Evolutionary conservation across 2,329 filamentous ascomycete genomes (phyloP), one percentile per base, ranked within the genome.

Genomic region (Phialocephala subalpina): DNA sequence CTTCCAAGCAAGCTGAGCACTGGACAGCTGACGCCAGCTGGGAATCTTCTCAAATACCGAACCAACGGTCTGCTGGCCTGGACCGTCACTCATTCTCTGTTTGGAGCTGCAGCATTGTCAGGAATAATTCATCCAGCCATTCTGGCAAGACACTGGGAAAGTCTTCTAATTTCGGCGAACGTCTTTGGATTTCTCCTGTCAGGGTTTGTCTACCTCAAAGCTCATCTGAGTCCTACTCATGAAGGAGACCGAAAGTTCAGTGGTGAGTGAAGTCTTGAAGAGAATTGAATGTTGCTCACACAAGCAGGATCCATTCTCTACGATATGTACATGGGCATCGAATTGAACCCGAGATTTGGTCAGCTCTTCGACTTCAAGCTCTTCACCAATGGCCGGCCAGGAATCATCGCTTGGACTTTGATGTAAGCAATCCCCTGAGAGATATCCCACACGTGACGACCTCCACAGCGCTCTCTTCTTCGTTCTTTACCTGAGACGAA

Each of bases 321-420:
- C 49, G 82, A 83, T 65, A 76, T 82, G 58, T 83, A 79, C 61
- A 82, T 82, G 78, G 82, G 82, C 0, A 78, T 82, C 33, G 82
- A 83, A 68, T 63, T 83, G 3, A 83, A 83, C 57, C 81, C 82
- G 0, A 72, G 81, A 52, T 70, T 83, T 29, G 80, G 81, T 0
- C 70, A 75, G 1, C 73, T 69, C 14, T 83, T 81, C 69, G 82
- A 84, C 66, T 77, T 83, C 29, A 84, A 84, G 63, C 73, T 83
- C 0, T 84, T 83, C 67, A 80, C 78, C 58, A 83, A 83, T 60
- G 81, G 82, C 3, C 75, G 82, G 25, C 79, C 80, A n/a, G 82
- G 82, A 9, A 83, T 84, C 61, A 76, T 83, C 66, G 76, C 78
- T 9, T 83, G 81, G 81, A 81, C 80, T n/a, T 70, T 83, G 36